Percentiles rank a stretch among this genome's conserved stretches.
These are phyloP conservation scores for Ceratocystis huliohia DNA, from an alignment of 2,329 filamentous ascomycete genomes.

Conservation along the genomic window DNA sequence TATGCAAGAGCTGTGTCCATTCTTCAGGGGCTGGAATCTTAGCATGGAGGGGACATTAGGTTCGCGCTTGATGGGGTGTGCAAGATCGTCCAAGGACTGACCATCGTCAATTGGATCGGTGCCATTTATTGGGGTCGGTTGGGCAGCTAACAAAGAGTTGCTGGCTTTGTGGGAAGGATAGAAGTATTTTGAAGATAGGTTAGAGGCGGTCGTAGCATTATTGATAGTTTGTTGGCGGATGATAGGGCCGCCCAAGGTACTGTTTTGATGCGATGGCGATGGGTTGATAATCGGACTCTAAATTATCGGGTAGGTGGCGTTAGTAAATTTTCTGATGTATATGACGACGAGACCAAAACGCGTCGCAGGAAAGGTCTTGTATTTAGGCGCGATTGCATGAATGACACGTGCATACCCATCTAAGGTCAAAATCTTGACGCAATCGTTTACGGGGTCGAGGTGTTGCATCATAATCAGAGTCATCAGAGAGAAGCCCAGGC, in stretches of 20 bases:
- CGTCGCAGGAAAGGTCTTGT: background rate
- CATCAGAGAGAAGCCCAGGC: background rate
- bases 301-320: background rate
- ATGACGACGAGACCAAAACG: background rate
- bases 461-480: background rate
- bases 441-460: slow-evolving; percentile 9
- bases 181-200: background rate
- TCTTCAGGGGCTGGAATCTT: background rate
- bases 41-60: background rate
- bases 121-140: too few relatives aligned
- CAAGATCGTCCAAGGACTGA: background rate
- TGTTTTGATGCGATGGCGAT: background rate
- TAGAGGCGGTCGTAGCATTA: background rate
- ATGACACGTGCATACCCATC: slow-evolving; percentile 9
- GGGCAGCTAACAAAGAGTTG: background rate
- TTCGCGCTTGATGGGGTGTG: background rate
- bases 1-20: background rate
- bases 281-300: background rate
- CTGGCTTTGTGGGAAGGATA: background rate
- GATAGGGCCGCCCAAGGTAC: too few relatives aligned
- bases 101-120: background rate
- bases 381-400: background rate
- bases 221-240: background rate
- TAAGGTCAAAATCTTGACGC: background rate
- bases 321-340: background rate